Evolutionary conservation across 2,329 filamentous ascomycete species (phyloP), one percentile per base, ranked within the genome.

Genomic region (Plectosphaerella plurivora): DNA sequence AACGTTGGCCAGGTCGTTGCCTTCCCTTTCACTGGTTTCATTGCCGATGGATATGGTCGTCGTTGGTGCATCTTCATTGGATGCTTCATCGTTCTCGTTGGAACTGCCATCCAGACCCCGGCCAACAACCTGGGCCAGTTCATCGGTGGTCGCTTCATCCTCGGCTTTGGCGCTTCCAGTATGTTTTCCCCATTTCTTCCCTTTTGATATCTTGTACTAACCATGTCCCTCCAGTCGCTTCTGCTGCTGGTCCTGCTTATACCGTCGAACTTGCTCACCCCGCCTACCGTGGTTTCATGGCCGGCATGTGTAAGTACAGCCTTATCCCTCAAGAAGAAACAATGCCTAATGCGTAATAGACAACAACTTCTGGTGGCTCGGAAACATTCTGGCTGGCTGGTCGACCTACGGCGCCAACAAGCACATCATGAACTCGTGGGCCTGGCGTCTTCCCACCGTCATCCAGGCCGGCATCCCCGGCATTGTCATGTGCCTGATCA

Each of bases 181-280:
- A 20, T 18, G 15, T 44, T 5, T 7, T 22, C 5, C 33, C 6
- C 16, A 12, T 36, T 16, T 9, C 37, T 3, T 1, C 7, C 1
- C 4, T 5, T 11, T 10, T 35, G 3, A 10, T 16, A 16, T 20
- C 22, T 11, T n/a, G n/a, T 24, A 11, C 8, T 18, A 5, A 22
- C 22, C 22, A 22, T 3, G 22, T 22, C 22, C 22, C 0, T n/a
- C 7, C 47, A 54, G 53, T 87, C 50, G 78, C 79, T 3, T 77
- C 78, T 2, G 77, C 79, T 9, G 81, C 82, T 4, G 83, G 77
- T 0, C 83, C 83, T 0, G 77, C 81, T 6, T 86, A 85, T 61
- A 78, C 79, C 4, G 80, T 82, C 44, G 84, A 87, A 61, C 74
- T 85, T 41, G 75, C 82, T 0, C 84, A 87, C 59, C 84, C 84